Evolutionary conservation across 805 yeast genomes (phyloP).

Genomic region (Pichia gijzeniarum): DNA sequence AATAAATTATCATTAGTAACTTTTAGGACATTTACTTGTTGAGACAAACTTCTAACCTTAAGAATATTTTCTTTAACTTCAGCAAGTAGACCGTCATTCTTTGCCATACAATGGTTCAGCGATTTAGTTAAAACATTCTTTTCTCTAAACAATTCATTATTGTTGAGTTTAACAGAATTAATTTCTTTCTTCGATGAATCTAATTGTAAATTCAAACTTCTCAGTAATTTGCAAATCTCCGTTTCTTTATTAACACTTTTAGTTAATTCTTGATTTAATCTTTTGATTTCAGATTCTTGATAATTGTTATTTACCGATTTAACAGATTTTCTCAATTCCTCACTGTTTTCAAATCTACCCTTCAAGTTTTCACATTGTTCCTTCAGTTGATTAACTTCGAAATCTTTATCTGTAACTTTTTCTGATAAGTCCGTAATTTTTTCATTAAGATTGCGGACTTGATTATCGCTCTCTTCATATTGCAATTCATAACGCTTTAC

Average conservation of each 20-base stretch:
- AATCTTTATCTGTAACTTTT: slow-evolving; percentile 47
- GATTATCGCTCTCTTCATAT: slow-evolving; percentile 44
- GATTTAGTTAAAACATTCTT: slow-evolving; percentile 36
- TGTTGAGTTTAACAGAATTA: slow-evolving; percentile 34
- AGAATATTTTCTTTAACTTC: slow-evolving; percentile 41
- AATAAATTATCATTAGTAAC: slow-evolving; percentile 55
- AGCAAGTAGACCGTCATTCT: slow-evolving; percentile 36
- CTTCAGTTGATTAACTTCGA: slow-evolving; percentile 45
- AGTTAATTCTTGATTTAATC: slow-evolving; percentile 46
- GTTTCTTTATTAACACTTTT: slow-evolving; percentile 59
- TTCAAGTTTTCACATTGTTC: slow-evolving; percentile 44
- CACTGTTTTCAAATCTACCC: slow-evolving; percentile 44
- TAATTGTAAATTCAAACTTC: slow-evolving; percentile 52
- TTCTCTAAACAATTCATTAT: slow-evolving; percentile 36
- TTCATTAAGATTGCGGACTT: slow-evolving; percentile 46
- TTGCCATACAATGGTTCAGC: slow-evolving; percentile 35
- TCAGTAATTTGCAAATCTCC: slow-evolving; percentile 54
- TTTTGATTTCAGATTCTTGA: slow-evolving; percentile 45
- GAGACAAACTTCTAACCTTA: slow-evolving; percentile 38
- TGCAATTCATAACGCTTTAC: slow-evolving; percentile 47
- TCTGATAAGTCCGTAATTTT: slow-evolving; percentile 49
- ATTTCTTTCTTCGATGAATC: slow-evolving; percentile 47
- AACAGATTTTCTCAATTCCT: slow-evolving; percentile 30
- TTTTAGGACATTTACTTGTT: slow-evolving; percentile 52
- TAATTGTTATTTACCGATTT: slow-evolving; percentile 24